Evolutionary conservation across 495 filamentous ascomycete species (phyloP).

Genomic region (Penicillium argentinense): DNA sequence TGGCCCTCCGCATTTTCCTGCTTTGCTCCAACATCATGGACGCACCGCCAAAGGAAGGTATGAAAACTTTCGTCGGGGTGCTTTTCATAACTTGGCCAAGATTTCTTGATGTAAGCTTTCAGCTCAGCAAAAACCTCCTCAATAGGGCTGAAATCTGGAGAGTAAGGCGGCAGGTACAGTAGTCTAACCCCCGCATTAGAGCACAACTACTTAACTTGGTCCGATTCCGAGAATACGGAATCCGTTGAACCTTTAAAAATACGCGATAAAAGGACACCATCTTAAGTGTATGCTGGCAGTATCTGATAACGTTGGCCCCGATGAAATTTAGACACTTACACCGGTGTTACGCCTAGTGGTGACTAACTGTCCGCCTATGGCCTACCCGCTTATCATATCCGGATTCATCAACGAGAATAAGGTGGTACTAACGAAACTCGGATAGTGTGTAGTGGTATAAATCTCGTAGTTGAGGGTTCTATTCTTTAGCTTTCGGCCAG

Average conservation of each 20-base stretch:
- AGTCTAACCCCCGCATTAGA: not conserved
- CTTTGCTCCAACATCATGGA: slow-evolving; percentile 10
- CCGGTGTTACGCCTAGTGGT: not conserved
- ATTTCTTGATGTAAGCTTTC: slow-evolving; percentile 16
- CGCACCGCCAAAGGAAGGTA: slow-evolving; percentile 12
- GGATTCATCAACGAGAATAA: not conserved
- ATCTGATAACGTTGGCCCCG: not conserved
- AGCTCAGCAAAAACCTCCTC: slow-evolving; percentile 21
- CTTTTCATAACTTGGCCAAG: slow-evolving; percentile 5
- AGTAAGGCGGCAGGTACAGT: slow-evolving; percentile 8
- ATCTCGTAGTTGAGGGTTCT: slow-evolving; percentile 6
- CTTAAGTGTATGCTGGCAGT: not conserved
- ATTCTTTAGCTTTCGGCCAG: slow-evolving; percentile 1
- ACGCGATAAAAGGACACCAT: not conserved
- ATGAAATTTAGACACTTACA: not conserved
- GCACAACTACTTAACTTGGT: not conserved
- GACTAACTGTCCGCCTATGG: not conserved
- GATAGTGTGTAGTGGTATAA: slow-evolving; percentile 3
- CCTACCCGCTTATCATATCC: not conserved
- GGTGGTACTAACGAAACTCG: slow-evolving; percentile 1
- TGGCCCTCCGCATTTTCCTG: slow-evolving; percentile 12
- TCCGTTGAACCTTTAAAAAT: not conserved
- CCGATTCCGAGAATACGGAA: not conserved
- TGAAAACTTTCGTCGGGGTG: slow-evolving; percentile 11
- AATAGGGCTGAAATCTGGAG: slow-evolving; percentile 16